Percentiles rank a stretch among this genome's conserved stretches.
Evolutionary conservation across 108 stramenopile genomes (phyloP).

Genomic region (Heterococcus sp.): DNA sequence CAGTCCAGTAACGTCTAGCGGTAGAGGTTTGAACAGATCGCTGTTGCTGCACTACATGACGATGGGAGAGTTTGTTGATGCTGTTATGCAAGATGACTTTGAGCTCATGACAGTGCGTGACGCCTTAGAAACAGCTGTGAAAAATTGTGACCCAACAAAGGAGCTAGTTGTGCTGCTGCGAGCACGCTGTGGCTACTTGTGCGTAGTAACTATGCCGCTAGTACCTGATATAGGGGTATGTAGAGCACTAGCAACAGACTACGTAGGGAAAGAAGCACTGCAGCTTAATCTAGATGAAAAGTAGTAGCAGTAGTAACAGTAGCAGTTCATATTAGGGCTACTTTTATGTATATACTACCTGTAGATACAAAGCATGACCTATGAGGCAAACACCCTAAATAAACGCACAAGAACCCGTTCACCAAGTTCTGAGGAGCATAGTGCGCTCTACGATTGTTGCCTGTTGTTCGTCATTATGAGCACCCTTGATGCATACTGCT

Average conservation of each 20-base stretch:
- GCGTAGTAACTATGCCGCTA: slow-evolving; percentile 31
- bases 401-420: no score
- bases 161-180: slow-evolving; percentile 36
- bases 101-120: slow-evolving; percentile 1
- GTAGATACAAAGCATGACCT: no score
- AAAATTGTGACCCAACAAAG: slow-evolving; percentile 6
- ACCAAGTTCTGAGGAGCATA: no score
- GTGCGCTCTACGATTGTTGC: no score
- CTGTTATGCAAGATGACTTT: slow-evolving; percentile 11
- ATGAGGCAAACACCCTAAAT: no score
- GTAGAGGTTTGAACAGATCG: slow-evolving; percentile 22
- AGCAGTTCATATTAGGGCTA: no score
- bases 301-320: no score
- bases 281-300: slow-evolving; percentile 35
- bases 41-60: slow-evolving; percentile 41
- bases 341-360: no score
- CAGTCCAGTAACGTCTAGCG: slow-evolving; percentile 31
- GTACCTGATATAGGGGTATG: slow-evolving; percentile 36
- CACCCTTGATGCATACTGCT: no score
- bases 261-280: slow-evolving; percentile 32
- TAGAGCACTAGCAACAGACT: slow-evolving; percentile 35
- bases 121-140: slow-evolving; percentile 31
- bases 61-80: slow-evolving; percentile 42
- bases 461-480: no score
- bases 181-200: slow-evolving; percentile 43